Evolutionary conservation across 2,329 filamentous ascomycete genomes (phyloP), one percentile per base, ranked within the genome.

Genomic region (Trichoderma koningii): DNA sequence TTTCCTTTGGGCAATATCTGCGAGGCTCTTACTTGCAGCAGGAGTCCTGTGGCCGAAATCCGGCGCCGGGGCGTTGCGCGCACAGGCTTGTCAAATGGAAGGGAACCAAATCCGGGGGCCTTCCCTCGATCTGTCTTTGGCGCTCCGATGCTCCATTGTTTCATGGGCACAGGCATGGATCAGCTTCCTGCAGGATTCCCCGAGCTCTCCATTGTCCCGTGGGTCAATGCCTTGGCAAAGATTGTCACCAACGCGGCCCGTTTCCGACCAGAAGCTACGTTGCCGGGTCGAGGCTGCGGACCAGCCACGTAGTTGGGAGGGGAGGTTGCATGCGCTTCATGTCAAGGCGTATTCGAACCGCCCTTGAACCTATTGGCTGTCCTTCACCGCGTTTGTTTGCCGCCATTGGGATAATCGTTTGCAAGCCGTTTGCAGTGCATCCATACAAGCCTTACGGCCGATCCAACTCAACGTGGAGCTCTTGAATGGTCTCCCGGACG

Each of bases 1-100:
- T 21, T 56, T 56, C 64, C 45, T 66, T 66, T 66, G 28, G 64
- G 64, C 52, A 66, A 66, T 63, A 19, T n/a, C 51, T 41, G 64
- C 64, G 64, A 66, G 57, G 10, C 48, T 65, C 48, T 57, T 47
- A 53, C 51, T 61, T 51, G 50, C 44, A 55, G 28, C 30, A 63
- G 44, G 41, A 38, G 4, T 21, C 19, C 30, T 30, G 55, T 44
- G 23, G 21, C 57, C 21, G 47, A 42, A 19, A 47, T 34, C 30
- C 26, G 12, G 34, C 15, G 34, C 15, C 50, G 10, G 50, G 12
- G 38, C n/a, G 45, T 62, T 21, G 34, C 41, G 34, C 41, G 30
- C 30, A 62, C 44, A 15, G 28, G 59, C 17, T 52, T 61, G 15
- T 38, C 47, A 52, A 15, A 52, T 44, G 7, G 15, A 51, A 19